Evolutionary conservation across 2,329 filamentous ascomycete species (phyloP), one percentile per base, ranked within the genome.

Genomic region (Nigrospora sphaerica): DNA sequence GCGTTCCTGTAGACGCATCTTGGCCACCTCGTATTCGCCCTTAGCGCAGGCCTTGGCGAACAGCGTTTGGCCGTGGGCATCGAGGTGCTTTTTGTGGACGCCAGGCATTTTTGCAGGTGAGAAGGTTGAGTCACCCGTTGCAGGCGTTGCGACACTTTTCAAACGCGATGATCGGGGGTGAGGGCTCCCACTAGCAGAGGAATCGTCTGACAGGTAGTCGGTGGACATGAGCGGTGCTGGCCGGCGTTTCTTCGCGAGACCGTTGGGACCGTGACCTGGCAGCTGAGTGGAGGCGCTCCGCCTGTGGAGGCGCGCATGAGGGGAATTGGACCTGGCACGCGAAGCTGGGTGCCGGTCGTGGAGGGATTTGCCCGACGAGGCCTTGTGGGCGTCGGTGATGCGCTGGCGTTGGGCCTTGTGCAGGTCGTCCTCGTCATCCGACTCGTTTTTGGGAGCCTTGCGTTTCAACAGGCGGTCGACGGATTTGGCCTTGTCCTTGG

Each of bases 11-110:
- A 90, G 77, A 52, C 87, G 80, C 55, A 80, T 77, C 62, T 87
- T 91, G 14, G 88, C 90, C 11, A 75, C 73, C 2, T 92, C 87
- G 46, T 93, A 78, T 60, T 95, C 88, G 43, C 90, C 89, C 55
- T 85, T 83, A 34, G 91, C 88, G 64, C 90, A 95, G 28, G 92
- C 90, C 53, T 91, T 83, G n/a, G 92, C 90, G 19, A 98, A 74
- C 45, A 86, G 80, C 5, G 93, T 98, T 55, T 95, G 86, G 18
- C 93, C 93, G 62, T 95, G 95, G 46, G 89, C 87, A 66, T 97
- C 93, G 18, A 92, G 81, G 59, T 92, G 86, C 57, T 93, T 92
- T 64, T 92, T 95, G 61, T 88, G 86, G 2, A 81, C 80, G 0
- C 69, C 70, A 64, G 36, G 43, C 43, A 88, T 81, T 56, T 86